phyloP scores from a whole-genome alignment of 306 rosid genomes.

The Quercus parvula region DNA sequence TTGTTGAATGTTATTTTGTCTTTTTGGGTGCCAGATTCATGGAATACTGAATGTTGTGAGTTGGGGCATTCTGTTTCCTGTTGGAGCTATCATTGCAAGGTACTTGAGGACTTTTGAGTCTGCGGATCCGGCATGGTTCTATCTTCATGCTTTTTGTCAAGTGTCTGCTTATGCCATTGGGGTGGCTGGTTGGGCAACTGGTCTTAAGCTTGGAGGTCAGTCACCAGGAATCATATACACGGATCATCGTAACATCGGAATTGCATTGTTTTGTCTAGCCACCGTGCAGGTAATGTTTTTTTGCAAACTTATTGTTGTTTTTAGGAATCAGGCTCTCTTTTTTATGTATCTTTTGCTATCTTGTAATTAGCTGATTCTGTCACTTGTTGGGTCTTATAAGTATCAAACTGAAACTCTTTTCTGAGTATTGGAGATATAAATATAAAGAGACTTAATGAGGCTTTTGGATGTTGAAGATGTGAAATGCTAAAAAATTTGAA shows the following conservation, averaged over 20 bases:
- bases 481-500: not conserved
- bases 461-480: not conserved
- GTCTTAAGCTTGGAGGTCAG: conserved; percentile 75
- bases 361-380: not conserved
- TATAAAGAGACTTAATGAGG: not conserved
- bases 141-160: conserved; percentile 70
- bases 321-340: no score
- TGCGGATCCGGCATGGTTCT: conserved; percentile 93
- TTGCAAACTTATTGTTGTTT: not conserved
- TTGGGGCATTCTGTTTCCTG: conserved; percentile 90
- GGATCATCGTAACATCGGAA: conserved; percentile 72
- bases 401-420: not conserved
- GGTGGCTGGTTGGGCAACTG: conserved; percentile 92
- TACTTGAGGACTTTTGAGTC: conserved; percentile 61
- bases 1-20: not conserved
- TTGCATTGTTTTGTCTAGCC: conserved; percentile 62
- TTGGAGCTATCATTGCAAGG: conserved; percentile 77
- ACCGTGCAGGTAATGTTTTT: conserved; percentile 61
- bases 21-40: conserved; percentile 50
- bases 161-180: conserved; percentile 74
- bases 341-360: not conserved
- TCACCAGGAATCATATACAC: conserved; percentile 35
- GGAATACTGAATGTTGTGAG: conserved; percentile 77
- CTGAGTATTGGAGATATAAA: not conserved
- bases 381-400: not conserved